Conservation (phyloP, 2,329 filamentous ascomycete genomes). For the Elsinoe arachidis region DNA sequence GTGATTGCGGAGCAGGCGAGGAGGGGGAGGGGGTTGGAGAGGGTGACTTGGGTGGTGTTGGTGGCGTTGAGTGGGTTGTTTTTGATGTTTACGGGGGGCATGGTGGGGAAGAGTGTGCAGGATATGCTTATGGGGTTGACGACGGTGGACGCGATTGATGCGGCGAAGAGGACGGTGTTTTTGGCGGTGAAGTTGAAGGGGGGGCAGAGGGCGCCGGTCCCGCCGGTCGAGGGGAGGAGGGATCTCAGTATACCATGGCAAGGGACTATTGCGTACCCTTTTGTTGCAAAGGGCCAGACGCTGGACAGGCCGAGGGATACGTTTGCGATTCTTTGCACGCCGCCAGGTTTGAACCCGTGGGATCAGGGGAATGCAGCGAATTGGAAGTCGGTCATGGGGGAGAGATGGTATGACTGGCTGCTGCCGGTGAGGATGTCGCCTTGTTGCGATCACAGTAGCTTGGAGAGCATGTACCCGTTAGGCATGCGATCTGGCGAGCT, state of each 20-base stretch:
- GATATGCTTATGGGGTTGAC: slow-evolving; percentile 68
- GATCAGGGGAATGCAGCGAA: slow-evolving; percentile 63
- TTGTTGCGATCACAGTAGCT: slow-evolving; percentile 51
- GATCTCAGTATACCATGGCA: slow-evolving; percentile 20
- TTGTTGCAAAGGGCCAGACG: slow-evolving; percentile 29
- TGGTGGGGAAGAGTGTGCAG: slow-evolving; percentile 64
- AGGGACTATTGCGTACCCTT: slow-evolving; percentile 51
- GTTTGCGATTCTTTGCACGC: slow-evolving; percentile 71
- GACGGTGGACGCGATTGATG: slow-evolving; percentile 69
- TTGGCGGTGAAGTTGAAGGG: slow-evolving; percentile 63
- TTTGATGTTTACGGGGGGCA: slow-evolving; percentile 67
- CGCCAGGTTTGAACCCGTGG: slow-evolving; percentile 76
- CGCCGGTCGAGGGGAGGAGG: not conserved
- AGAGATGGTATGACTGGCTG: slow-evolving; percentile 64
- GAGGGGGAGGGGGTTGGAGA: slow-evolving; percentile 22
- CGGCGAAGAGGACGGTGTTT: slow-evolving; percentile 54
- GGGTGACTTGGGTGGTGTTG: slow-evolving; percentile 57
- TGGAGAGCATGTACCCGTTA: slow-evolving; percentile 27
- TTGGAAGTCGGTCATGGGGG: slow-evolving; percentile 72
- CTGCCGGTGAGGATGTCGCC: slow-evolving; percentile 68
- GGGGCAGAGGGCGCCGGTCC: slow-evolving; percentile 18
- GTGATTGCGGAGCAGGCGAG: slow-evolving; percentile 46
- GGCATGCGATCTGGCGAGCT: slow-evolving; percentile 28
- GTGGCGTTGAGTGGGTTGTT: slow-evolving; percentile 65
- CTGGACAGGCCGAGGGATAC: slow-evolving; percentile 41